Conservation (phyloP, 2,329 filamentous ascomycete species). For the Cladophialophora carrionii region DNA sequence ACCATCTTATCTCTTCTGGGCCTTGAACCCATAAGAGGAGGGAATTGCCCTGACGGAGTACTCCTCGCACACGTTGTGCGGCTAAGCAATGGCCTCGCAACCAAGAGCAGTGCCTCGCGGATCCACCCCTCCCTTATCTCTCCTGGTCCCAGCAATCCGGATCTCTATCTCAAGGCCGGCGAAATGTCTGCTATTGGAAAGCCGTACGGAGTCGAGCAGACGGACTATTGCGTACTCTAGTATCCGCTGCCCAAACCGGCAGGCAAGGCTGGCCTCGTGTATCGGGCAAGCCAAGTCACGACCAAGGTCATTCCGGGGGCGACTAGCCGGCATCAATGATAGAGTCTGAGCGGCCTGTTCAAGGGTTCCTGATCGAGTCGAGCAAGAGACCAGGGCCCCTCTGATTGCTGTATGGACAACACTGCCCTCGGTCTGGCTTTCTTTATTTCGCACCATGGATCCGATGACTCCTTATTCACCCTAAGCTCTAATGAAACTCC, state of each 20-base stretch:
- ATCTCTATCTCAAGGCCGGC: neutral
- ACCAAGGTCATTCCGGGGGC: neutral
- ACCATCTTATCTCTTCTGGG: neutral
- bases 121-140: neutral
- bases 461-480: neutral
- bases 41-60: neutral
- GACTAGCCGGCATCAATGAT: neutral
- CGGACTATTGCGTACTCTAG: neutral
- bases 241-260: neutral
- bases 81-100: neutral
- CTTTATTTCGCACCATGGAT: neutral
- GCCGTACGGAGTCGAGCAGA: neutral
- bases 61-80: neutral
- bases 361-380: neutral
- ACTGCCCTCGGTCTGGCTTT: neutral
- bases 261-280: neutral
- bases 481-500: neutral
- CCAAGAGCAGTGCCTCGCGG: neutral
- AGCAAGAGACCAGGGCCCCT: neutral
- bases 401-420: neutral
- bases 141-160: neutral
- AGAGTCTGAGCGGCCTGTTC: neutral
- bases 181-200: neutral
- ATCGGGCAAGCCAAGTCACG: neutral
- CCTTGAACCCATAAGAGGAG: neutral